phyloP scores from a whole-genome alignment of 306 rosid species.

The Ammopiptanthus mongolicus region DNA sequence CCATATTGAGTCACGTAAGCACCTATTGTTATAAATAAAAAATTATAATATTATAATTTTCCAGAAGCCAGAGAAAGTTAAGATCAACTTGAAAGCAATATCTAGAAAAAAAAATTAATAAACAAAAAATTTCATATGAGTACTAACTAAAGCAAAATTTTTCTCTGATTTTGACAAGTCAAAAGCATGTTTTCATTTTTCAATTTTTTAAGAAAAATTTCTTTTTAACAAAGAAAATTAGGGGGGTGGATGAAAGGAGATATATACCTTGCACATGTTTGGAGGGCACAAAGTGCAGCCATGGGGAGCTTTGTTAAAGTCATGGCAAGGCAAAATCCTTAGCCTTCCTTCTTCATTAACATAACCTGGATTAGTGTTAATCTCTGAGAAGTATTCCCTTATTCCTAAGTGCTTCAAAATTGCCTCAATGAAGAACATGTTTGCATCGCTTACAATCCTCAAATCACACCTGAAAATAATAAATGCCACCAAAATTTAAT shows the following conservation, averaged over 20 bases:
- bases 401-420: constrained; percentile 64
- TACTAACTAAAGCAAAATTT: too few relatives aligned
- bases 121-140: background rate
- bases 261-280: constrained; percentile 81
- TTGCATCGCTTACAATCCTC: constrained; percentile 83
- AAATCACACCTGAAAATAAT: constrained; percentile 54
- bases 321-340: constrained; percentile 52
- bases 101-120: background rate
- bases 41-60: too few relatives aligned
- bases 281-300: constrained; percentile 68
- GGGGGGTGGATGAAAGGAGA: background rate
- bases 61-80: background rate
- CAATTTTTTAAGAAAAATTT: too few relatives aligned
- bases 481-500: background rate
- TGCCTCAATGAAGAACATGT: constrained; percentile 61
- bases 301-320: constrained; percentile 51
- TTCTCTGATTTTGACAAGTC: too few relatives aligned
- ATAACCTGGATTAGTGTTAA: constrained; percentile 66
- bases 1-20: constrained; percentile 5
- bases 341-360: constrained; percentile 59
- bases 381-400: constrained; percentile 57
- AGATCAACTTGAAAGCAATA: background rate
- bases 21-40: too few relatives aligned
- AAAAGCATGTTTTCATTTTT: too few relatives aligned
- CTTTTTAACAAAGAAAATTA: background rate